Evolutionary conservation across 1,284 basidiomycete species (phyloP), one percentile per base, ranked within the genome.

Genomic region (Lignosus rhinocerotis): DNA sequence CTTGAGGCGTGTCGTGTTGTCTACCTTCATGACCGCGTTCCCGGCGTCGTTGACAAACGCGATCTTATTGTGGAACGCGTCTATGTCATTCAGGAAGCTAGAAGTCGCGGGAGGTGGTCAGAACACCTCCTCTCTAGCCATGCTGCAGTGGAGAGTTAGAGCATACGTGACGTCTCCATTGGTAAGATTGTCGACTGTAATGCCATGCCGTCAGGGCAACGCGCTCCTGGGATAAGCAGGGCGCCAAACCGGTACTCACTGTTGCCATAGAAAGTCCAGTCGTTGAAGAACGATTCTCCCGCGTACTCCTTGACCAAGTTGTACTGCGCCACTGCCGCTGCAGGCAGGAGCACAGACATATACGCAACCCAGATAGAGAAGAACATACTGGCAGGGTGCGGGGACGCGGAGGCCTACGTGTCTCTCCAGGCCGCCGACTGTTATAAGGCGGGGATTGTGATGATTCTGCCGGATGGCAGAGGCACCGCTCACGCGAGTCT

Each of bases 11-110:
- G 83, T 76, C 21, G 80, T 81, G 68, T 90, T 88, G 72, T 91
- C 89, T 14, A 90, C 87, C 67, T 80, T 81, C 69, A 92, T 87
- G 67, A 92, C 84, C 2, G 88, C 88, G 59, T 85, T 86, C 6
- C 80, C 76, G 0, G 82, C 67, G 62, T 83, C 78, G 55, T 80
- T 78, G n/a, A 90, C 80, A 67, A 81, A 90, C 1, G 88, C 83
- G 32, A 92, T 81, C 51, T 80, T 73, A 55, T 76, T 71, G 33
- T 80, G 74, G 41, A 73, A 69, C 2, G 83, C 85, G 19, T 77
- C 75, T 30, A 74, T 70, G 2, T 79, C 75, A 4, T 82, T 81
- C 50, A 88, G 78, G 67, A 84, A 90, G 58, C 84, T 87, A 59
- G 19, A 41, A 50, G 39, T n/a, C 43, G 55, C 21, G 56, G 38